Percentiles rank a stretch among this genome's conserved stretches.
These are phyloP conservation scores for Hordeum pubiflorum DNA, from an alignment of 202 grass and related monocot genomes.

Conservation along the genomic window DNA sequence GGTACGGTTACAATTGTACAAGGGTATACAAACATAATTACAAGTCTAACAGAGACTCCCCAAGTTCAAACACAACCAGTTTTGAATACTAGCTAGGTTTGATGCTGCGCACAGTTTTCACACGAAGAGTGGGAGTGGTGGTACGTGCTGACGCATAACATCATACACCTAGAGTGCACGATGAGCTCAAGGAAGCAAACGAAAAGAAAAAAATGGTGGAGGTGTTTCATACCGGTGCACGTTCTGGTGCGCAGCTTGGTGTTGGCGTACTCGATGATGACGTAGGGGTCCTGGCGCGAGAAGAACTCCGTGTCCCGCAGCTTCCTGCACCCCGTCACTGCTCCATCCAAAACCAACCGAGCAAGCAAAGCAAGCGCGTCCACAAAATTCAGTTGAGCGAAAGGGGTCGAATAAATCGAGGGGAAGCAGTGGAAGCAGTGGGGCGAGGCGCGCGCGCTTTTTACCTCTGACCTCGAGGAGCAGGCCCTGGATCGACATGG, in stretches of 20 bases:
- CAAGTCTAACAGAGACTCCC: too few relatives aligned
- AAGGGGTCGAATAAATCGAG: background rate
- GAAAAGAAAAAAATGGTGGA: background rate
- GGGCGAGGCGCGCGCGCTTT: background rate
- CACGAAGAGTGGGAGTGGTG: too few relatives aligned
- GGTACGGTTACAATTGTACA: too few relatives aligned
- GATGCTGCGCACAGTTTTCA: too few relatives aligned
- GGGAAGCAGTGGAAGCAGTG: too few relatives aligned
- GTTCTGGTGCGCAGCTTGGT: constrained; percentile 69
- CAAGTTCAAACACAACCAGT: too few relatives aligned
- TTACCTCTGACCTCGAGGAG: too few relatives aligned
- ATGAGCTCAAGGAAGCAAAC: background rate
- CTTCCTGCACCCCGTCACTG: constrained; percentile 75
- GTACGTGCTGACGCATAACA: background rate
- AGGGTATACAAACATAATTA: too few relatives aligned
- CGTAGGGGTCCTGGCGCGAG: constrained; percentile 86
- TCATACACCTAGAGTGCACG: background rate
- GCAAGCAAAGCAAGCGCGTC: too few relatives aligned
- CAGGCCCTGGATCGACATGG: too few relatives aligned
- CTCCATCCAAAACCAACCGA: too few relatives aligned
- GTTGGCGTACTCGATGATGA: constrained; percentile 70
- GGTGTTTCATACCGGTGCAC: constrained; percentile 48
- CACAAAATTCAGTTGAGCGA: background rate
- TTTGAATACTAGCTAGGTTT: too few relatives aligned
- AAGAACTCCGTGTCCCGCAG: constrained; percentile 82